Evolutionary conservation across 2,329 filamentous ascomycete genomes (phyloP), one percentile per base, ranked within the genome.

Genomic region (Didymella pinodella): DNA sequence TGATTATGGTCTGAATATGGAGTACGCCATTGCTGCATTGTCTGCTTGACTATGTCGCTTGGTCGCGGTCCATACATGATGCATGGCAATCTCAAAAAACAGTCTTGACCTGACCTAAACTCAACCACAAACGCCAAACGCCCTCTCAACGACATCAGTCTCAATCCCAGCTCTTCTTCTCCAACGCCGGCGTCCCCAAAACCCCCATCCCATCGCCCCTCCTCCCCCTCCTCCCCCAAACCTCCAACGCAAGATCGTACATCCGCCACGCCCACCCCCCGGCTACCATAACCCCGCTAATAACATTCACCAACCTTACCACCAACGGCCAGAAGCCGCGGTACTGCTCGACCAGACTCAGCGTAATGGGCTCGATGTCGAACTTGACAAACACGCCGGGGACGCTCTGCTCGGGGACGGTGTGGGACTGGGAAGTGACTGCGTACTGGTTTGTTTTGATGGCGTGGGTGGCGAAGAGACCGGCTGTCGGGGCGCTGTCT

Each of bases 371-470:
- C 82, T 99, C 95, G 69, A 99, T 97, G 76, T 98, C 94, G 80
- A 96, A 99, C 81, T 98, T 99, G 85, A 99, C 91, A 76, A 98
- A 99, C 62, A 99, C 88, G 31, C 95, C 95, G 0, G 95, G 95
- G 0, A 97, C 86, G 58, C 82, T 80, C 62, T 74, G 87, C 70
- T 96, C 90, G 54, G 83, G 81, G 41, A 96, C 85, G 34, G 83
- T 80, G 70, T 88, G 86, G 68, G 86, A 90, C 81, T 98, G 93
- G 74, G 93, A 92, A 0, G 93, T 98, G 0, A 97, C 95, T 60
- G 94, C 95, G 81, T 99, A 99, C 79, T 99, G 95, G 82, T 99
- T 99, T 16, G 95, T 98, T 78, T 90, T 87, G 74, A 99, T 88
- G 53, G 88, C 89, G 70, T 86, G 85, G 31, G 70, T 65, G 31